Conservation (phyloP, 768 basidiomycete genomes). For the Boletus subcaerulescens region DNA sequence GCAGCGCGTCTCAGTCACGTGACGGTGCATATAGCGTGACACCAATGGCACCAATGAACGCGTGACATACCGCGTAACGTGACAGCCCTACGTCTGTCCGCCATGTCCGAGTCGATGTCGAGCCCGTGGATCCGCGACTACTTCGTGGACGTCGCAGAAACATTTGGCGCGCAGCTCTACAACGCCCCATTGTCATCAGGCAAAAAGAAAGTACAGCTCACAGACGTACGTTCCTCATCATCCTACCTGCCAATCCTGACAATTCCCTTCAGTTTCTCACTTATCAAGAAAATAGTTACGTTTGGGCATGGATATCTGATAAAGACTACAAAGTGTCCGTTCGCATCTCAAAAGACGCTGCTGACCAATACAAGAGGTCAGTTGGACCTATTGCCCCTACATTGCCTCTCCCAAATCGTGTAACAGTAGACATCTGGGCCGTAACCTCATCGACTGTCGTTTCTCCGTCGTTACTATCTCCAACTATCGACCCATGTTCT, state of each 20-base stretch:
- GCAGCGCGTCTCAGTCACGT: slow-evolving; percentile 17
- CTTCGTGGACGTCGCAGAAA: slow-evolving; percentile 48
- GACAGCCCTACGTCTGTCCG: slow-evolving; percentile 2
- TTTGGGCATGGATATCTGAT: slow-evolving; percentile 69
- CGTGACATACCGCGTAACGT: slow-evolving; percentile 18
- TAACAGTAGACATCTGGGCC: slow-evolving; percentile 19
- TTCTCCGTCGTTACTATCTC: slow-evolving; percentile 48
- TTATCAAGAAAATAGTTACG: slow-evolving; percentile 40
- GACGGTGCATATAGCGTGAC: slow-evolving; percentile 15
- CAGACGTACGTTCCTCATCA: slow-evolving; percentile 40
- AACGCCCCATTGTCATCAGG: slow-evolving; percentile 24
- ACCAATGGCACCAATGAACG: slow-evolving; percentile 3
- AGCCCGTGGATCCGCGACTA: slow-evolving; percentile 58
- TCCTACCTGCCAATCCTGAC: neutral
- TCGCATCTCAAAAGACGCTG: slow-evolving; percentile 53
- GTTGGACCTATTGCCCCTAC: slow-evolving; percentile 12
- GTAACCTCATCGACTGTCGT: slow-evolving; percentile 43
- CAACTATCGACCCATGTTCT: slow-evolving; percentile 48
- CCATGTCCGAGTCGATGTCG: slow-evolving; percentile 39
- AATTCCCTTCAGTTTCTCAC: slow-evolving; percentile 52
- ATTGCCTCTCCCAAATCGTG: slow-evolving; percentile 5
- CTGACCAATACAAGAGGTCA: slow-evolving; percentile 42
- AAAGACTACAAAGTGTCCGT: slow-evolving; percentile 48
- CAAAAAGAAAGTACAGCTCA: slow-evolving; percentile 56
- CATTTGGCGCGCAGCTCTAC: slow-evolving; percentile 45